phyloP scores from a whole-genome alignment of 345 rosid genomes.

The Eucalyptus regnans region DNA sequence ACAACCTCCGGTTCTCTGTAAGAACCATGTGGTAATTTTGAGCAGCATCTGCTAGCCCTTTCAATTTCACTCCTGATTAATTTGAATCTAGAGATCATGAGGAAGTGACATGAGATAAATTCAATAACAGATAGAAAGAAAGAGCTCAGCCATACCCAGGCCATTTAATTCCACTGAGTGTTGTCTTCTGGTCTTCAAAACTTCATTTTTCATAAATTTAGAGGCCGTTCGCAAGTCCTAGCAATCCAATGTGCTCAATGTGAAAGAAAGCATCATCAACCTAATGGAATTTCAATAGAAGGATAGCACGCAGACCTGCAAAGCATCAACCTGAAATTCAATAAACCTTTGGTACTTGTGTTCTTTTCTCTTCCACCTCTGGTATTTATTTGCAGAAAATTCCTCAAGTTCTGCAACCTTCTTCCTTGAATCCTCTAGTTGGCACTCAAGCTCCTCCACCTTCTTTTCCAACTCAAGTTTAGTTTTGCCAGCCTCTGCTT shows the following conservation, averaged over 20 bases:
- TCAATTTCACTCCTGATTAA: constrained; percentile 58
- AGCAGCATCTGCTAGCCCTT: constrained; percentile 76
- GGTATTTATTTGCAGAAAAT: constrained; percentile 46
- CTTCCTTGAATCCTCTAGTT: constrained; percentile 34
- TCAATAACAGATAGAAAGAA: background rate
- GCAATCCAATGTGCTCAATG: background rate
- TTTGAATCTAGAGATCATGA: background rate
- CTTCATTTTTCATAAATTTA: constrained; percentile 53
- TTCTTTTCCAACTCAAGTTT: constrained; percentile 42
- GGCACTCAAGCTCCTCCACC: constrained; percentile 47
- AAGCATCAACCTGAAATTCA: constrained; percentile 36
- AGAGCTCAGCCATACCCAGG: constrained; percentile 37
- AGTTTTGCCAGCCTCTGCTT: constrained; percentile 36
- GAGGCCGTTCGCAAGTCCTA: constrained; percentile 66
- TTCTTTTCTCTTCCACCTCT: constrained; percentile 69
- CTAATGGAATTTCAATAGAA: background rate
- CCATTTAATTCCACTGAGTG: constrained; percentile 50
- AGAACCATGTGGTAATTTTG: constrained; percentile 70
- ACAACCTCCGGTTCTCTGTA: constrained; percentile 76
- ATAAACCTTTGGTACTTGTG: constrained; percentile 39
- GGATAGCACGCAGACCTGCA: constrained; percentile 40
- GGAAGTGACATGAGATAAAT: background rate
- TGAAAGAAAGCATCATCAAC: background rate
- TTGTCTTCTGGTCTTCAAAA: constrained; percentile 41
- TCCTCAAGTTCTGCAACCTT: constrained; percentile 73